Percentiles rank a stretch among this genome's conserved stretches.
phyloP scores from a whole-genome alignment of 768 basidiomycete genomes.

The Leccinum incarnatum region DNA sequence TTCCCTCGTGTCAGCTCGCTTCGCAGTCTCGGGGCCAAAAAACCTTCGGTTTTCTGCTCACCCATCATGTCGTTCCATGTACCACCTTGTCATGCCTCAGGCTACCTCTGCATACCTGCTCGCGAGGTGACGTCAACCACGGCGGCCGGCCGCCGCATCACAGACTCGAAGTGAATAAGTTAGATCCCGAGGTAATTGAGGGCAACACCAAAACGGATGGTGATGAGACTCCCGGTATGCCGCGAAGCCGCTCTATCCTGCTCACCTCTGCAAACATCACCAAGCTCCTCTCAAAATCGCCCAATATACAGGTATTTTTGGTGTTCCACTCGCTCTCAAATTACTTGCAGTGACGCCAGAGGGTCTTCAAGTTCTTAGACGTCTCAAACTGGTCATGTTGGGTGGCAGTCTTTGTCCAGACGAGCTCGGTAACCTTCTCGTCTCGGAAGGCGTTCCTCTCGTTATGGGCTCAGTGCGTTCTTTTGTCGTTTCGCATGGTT shows the following conservation, averaged over 20 bases:
- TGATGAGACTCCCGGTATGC: conserved; percentile 34
- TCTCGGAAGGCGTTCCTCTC: conserved; percentile 47
- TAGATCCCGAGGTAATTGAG: too few relatives aligned
- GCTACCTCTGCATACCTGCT: too few relatives aligned
- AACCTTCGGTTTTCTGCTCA: too few relatives aligned
- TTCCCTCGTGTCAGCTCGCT: too few relatives aligned
- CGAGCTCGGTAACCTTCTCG: conserved; percentile 50
- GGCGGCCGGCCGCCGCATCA: too few relatives aligned
- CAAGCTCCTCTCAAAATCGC: conserved; percentile 34
- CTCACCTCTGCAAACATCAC: conserved; percentile 46
- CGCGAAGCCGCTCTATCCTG: conserved; percentile 36
- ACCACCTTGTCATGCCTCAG: too few relatives aligned
- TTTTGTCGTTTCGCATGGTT: background rate
- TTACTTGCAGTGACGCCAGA: conserved; percentile 48
- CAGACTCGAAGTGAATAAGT: too few relatives aligned
- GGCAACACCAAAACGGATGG: too few relatives aligned
- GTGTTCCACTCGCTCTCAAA: conserved; percentile 40
- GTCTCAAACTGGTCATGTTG: conserved; percentile 47
- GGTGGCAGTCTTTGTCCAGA: conserved; percentile 54
- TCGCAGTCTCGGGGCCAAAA: too few relatives aligned
- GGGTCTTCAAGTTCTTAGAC: conserved; percentile 39
- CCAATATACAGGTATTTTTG: conserved; percentile 33
- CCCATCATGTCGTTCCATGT: too few relatives aligned
- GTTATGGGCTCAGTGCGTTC: conserved; percentile 47
- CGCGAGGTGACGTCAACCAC: too few relatives aligned